Evolutionary conservation across 1,284 basidiomycete genomes (phyloP), one percentile per base, ranked within the genome.

Genomic region (Bothia castanella): DNA sequence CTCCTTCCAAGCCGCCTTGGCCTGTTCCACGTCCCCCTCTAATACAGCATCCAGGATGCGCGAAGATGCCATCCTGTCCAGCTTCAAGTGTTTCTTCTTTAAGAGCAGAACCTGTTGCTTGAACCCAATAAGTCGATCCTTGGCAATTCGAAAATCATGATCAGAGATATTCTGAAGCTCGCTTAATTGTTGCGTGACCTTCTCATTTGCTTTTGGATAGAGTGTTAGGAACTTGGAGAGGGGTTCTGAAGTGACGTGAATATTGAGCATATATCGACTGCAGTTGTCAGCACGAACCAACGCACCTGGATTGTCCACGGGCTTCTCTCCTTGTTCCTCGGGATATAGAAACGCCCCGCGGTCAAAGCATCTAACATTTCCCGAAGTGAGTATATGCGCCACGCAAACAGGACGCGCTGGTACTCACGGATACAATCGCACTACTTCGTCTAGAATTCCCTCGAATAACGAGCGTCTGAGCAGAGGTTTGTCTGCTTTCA

Each of bases 341-440:
- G 7, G 1, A 19, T 46, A 57, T 6, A 7, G 8, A 9, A 62
- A 69, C 0, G 12, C 20, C 8, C 11, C 51, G 2, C 48, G 56
- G 13, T 64, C 52, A 40, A 57, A 52, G 36, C 43, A 56, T n/a
- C 63, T 67, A 20, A 27, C 1, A 31, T 19, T 20, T 25, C 10
- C 16, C 5, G 6, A 0, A 31, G 21, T 50, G 3, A 49, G 37
- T 13, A 19, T 1, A 38, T 9, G 17, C 32, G 29, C 14, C 20
- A 11, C 17, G 1, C 2, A 11, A 9, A 3, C 1, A 30, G 21
- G 5, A 20, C 13, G 9, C 1, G 2, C 16, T 2, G 4, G 0
- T 5, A 56, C 69, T 42, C 47, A 71, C 70, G 65, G 61, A 49
- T 62, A 72, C 5, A 56, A 7, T 12, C n/a, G 16, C 16, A 53